Evolutionary conservation across 2,329 filamentous ascomycete species (phyloP).

Genomic region (Claviceps maximensis): DNA sequence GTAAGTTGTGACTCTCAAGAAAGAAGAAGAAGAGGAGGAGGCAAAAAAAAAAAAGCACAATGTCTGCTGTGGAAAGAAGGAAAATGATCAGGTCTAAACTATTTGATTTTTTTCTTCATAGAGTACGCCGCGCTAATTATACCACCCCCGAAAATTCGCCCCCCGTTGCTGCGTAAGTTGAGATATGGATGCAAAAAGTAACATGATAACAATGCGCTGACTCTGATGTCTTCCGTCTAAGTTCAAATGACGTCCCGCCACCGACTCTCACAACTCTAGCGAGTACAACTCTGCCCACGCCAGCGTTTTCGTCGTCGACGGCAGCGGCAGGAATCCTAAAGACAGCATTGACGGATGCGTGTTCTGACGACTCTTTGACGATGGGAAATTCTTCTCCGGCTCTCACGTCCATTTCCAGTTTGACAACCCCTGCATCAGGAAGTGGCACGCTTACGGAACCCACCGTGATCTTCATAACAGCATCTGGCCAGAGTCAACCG

Average conservation of each 20-base stretch:
- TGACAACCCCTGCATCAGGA: neutral
- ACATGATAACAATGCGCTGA: neutral
- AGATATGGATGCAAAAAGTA: neutral
- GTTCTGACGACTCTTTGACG: neutral
- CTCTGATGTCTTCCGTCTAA: neutral
- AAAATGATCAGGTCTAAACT: neutral
- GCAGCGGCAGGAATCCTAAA: no score
- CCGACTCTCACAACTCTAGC: neutral
- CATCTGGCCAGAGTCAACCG: neutral
- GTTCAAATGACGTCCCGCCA: neutral
- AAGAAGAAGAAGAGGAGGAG: neutral
- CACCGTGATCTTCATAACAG: neutral
- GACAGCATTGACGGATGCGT: neutral
- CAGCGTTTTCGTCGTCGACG: neutral
- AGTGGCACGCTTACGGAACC: neutral
- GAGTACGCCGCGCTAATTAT: constrained; percentile 11
- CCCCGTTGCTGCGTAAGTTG: neutral
- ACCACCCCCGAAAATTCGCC: neutral
- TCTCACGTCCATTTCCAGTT: neutral
- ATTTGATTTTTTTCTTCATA: constrained; percentile 8
- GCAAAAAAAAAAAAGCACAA: neutral
- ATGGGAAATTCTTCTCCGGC: neutral
- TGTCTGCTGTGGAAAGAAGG: neutral
- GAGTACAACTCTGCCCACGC: neutral
- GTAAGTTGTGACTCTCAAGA: constrained; percentile 11